phyloP scores from a whole-genome alignment of 108 stramenopile genomes.

The Cyclotella atomus region DNA sequence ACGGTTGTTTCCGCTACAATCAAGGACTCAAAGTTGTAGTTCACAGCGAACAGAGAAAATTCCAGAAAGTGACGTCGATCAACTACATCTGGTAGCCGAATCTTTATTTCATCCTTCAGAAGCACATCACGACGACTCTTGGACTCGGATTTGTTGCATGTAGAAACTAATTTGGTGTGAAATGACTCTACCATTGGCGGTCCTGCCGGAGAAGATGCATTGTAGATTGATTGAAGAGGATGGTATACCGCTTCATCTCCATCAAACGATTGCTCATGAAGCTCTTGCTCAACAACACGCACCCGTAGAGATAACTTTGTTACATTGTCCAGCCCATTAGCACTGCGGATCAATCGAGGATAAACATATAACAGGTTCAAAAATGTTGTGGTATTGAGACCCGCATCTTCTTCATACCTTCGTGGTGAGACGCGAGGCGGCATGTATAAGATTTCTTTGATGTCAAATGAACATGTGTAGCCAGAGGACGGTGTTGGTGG shows the following conservation, averaged over 20 bases:
- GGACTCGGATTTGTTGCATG: conserved; percentile 6
- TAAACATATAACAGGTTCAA: conserved; percentile 83
- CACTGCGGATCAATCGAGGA: conserved; percentile 58
- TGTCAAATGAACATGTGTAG: conserved; percentile 67
- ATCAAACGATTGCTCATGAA: conserved; percentile 42
- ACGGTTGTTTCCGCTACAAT: conserved; percentile 65
- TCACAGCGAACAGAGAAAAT: conserved; percentile 63
- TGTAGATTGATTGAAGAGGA: conserved; percentile 61
- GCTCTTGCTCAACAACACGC: conserved; percentile 54
- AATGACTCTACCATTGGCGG: conserved; percentile 62
- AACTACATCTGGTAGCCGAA: conserved; percentile 77
- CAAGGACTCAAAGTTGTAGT: not conserved
- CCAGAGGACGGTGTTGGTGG: conserved; percentile 60
- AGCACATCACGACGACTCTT: conserved; percentile 46
- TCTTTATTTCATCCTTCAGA: conserved; percentile 80
- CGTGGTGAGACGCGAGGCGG: conserved; percentile 61
- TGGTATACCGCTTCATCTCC: conserved; percentile 40
- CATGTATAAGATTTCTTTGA: conserved; percentile 78
- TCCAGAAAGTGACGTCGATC: conserved; percentile 75
- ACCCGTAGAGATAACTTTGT: conserved; percentile 53
- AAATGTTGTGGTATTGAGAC: conserved; percentile 48
- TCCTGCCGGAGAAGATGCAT: conserved; percentile 71
- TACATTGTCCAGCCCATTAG: conserved; percentile 3
- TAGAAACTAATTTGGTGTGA: conserved; percentile 52
- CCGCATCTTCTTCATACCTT: conserved; percentile 56